These are phyloP conservation scores for Calamus simplicifolius DNA, from an alignment of 176 grass and related monocot genomes.

Conservation along the genomic window DNA sequence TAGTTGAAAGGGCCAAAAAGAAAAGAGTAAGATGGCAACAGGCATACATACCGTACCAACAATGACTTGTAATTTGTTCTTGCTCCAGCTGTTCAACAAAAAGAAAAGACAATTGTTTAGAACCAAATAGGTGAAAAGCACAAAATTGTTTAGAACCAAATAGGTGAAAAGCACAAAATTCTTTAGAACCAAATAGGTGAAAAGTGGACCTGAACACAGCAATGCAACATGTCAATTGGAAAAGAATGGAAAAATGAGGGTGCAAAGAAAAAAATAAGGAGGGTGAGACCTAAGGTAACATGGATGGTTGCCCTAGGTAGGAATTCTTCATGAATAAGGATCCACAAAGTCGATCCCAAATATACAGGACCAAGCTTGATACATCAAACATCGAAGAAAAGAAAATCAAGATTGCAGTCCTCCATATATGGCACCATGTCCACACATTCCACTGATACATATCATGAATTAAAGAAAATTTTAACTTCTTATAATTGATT, in stretches of 20 bases:
- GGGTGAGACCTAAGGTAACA: too few relatives aligned
- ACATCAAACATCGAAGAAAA: too few relatives aligned
- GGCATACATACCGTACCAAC: constrained; percentile 60
- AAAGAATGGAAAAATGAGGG: not conserved
- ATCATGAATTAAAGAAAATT: too few relatives aligned
- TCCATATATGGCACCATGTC: too few relatives aligned
- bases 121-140: not conserved
- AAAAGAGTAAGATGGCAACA: not conserved
- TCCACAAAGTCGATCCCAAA: too few relatives aligned
- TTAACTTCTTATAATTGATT: too few relatives aligned
- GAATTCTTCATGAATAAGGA: too few relatives aligned
- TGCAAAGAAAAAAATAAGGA: not conserved
- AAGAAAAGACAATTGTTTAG: constrained; percentile 9
- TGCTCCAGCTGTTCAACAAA: constrained; percentile 78
- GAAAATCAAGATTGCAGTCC: too few relatives aligned
- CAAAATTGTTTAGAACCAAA: constrained; percentile 13
- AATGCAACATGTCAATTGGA: constrained; percentile 3
- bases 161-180: constrained; percentile 11
- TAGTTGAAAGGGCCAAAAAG: not conserved
- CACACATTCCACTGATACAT: too few relatives aligned
- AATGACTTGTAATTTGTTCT: constrained; percentile 84
- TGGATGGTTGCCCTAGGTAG: too few relatives aligned
- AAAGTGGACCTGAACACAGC: constrained; percentile 1
- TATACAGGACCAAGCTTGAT: too few relatives aligned
- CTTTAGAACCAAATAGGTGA: not conserved